Evolutionary conservation across 345 rosid genomes (phyloP).

Genomic region (Eucalyptus shirleyi): DNA sequence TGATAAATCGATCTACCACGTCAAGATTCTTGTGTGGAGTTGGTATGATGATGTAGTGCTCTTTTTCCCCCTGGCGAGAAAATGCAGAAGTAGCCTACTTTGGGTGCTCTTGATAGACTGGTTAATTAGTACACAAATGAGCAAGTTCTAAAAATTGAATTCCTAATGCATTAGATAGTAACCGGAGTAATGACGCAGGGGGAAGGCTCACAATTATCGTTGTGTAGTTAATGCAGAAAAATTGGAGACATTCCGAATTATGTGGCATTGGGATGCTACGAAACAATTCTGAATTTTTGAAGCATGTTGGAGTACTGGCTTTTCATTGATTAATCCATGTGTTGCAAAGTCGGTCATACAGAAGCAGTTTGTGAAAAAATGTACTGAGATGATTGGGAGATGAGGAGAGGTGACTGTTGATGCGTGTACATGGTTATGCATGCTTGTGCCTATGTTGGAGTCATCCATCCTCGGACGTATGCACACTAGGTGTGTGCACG

Average conservation of each 20-base stretch:
- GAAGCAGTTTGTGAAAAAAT: not conserved
- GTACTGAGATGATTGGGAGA: not conserved
- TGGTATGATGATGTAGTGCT: not conserved
- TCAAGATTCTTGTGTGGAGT: not conserved
- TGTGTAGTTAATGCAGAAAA: not conserved
- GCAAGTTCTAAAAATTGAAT: not conserved
- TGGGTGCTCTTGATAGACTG: not conserved
- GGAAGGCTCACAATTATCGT: not conserved
- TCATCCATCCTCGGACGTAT: not conserved
- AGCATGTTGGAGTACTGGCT: not conserved
- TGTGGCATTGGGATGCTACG: not conserved
- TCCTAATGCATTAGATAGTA: not conserved
- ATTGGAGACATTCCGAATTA: not conserved
- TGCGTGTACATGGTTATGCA: not conserved
- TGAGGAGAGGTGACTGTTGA: not conserved
- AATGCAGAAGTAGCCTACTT: not conserved
- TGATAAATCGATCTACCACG: not conserved
- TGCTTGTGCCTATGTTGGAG: not conserved
- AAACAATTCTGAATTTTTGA: not conserved
- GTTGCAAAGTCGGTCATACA: not conserved
- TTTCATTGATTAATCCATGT: not conserved
- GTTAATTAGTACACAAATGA: not conserved
- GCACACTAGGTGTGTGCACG: accelerated
- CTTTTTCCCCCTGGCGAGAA: not conserved
- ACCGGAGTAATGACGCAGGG: not conserved